Conservation (phyloP, 2,329 filamentous ascomycete species). For the Ascochyta clinopodiicola region DNA sequence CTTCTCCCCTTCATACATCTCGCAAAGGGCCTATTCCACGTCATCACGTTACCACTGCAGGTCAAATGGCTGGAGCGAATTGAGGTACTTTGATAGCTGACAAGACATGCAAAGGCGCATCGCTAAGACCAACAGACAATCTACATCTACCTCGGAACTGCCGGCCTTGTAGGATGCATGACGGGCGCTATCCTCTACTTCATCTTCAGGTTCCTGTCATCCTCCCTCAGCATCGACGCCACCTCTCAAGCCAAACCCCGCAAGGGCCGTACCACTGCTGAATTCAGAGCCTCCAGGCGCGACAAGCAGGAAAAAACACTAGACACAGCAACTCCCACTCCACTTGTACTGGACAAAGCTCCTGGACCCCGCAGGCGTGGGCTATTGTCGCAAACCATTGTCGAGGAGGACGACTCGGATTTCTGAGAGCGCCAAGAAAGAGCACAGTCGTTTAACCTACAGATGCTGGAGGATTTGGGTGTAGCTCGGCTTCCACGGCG, state of each 20-base stretch:
- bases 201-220: slow-evolving; percentile 62
- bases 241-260: slow-evolving; percentile 9
- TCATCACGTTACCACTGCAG: slow-evolving; percentile 57
- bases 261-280: slow-evolving; percentile 34
- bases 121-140: slow-evolving; percentile 46
- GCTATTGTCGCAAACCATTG: slow-evolving; percentile 70
- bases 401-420: slow-evolving; percentile 71
- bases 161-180: slow-evolving; percentile 69
- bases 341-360: slow-evolving; percentile 40
- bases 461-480: not conserved
- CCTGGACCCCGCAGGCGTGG: slow-evolving; percentile 47
- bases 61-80: slow-evolving; percentile 57
- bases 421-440: slow-evolving; percentile 37
- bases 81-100: slow-evolving; percentile 54
- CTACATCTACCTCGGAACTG: slow-evolving; percentile 68
- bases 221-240: slow-evolving; percentile 54
- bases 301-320: slow-evolving; percentile 25
- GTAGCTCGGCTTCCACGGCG: not conserved
- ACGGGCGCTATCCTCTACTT: slow-evolving; percentile 67
- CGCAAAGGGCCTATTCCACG: slow-evolving; percentile 49
- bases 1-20: slow-evolving; percentile 61
- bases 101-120: not conserved
- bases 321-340: slow-evolving; percentile 26
- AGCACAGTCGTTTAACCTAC: not conserved
- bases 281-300: slow-evolving; percentile 39